Percentiles rank a stretch among this genome's conserved stretches.
Evolutionary conservation across 1,284 basidiomycete genomes (phyloP).

Genomic region (Xerocomus nothofagi): DNA sequence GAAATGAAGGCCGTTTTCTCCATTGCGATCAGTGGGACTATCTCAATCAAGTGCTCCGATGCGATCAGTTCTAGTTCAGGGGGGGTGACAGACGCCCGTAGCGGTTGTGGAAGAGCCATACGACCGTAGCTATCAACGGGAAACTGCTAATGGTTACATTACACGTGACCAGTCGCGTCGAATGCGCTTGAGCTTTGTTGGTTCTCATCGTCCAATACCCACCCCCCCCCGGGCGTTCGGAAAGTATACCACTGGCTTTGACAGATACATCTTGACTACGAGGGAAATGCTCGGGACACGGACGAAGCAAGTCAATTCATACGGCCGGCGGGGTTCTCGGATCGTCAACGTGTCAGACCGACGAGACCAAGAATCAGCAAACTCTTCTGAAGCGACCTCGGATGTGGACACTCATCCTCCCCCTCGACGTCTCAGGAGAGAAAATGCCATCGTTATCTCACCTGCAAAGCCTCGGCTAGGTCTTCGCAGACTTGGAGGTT

Average conservation of each 20-base stretch:
- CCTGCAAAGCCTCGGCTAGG: slow-evolving; percentile 19
- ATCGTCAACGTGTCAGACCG: slow-evolving; percentile 53
- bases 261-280: background rate
- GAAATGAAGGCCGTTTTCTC: slow-evolving; percentile 86
- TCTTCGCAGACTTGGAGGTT: slow-evolving; percentile 14
- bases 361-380: slow-evolving; percentile 27
- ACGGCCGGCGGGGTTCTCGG: slow-evolving; percentile 65
- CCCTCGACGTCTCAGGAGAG: slow-evolving; percentile 17
- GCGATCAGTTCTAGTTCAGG: slow-evolving; percentile 86
- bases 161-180: slow-evolving; percentile 31
- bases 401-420: slow-evolving; percentile 7
- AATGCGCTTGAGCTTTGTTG: no score
- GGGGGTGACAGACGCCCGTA: slow-evolving; percentile 66
- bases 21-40: slow-evolving; percentile 85
- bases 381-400: slow-evolving; percentile 18
- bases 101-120: slow-evolving; percentile 63
- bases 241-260: background rate
- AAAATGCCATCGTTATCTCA: slow-evolving; percentile 29
- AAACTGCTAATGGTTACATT: no score
- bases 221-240: background rate
- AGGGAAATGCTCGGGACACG: slow-evolving; percentile 48
- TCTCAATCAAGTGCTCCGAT: slow-evolving; percentile 77
- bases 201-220: slow-evolving; percentile 4
- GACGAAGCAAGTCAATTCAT: slow-evolving; percentile 70
- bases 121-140: no score